Conservation (phyloP, 371 early-diverging fungal genomes). For the Mucor ambiguus region DNA sequence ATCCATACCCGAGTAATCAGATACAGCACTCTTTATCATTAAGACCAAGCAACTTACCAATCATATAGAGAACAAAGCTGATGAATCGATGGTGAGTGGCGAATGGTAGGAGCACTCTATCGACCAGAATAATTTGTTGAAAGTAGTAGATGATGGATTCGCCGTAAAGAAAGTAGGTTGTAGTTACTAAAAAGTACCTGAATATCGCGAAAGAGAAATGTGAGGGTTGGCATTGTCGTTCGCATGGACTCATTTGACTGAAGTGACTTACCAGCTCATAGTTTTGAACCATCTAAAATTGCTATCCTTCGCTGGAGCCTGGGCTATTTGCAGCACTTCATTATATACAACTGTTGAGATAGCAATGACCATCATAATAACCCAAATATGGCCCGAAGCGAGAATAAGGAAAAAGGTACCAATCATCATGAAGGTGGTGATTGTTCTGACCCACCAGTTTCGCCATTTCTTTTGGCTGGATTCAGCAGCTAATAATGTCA, state of each 20-base stretch:
- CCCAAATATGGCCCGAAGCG: slow-evolving; percentile 72
- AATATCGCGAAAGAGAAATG: background rate
- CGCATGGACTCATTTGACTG: background rate
- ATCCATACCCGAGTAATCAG: background rate
- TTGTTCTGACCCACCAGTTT: slow-evolving; percentile 76
- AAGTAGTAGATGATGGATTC: slow-evolving; percentile 90
- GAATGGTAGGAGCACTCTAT: slow-evolving; percentile 80
- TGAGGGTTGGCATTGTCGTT: background rate
- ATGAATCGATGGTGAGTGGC: slow-evolving; percentile 95
- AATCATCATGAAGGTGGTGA: slow-evolving; percentile 89
- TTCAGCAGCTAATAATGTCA: slow-evolving; percentile 47
- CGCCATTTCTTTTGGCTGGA: slow-evolving; percentile 63
- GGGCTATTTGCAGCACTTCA: slow-evolving; percentile 87
- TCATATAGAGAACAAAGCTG: slow-evolving; percentile 85
- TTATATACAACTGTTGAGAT: slow-evolving; percentile 78
- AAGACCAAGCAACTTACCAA: slow-evolving; percentile 53
- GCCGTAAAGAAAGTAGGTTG: slow-evolving; percentile 93
- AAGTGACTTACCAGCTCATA: slow-evolving; percentile 75
- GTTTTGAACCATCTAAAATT: slow-evolving; percentile 88
- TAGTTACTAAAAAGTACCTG: slow-evolving; percentile 82
- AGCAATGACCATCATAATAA: slow-evolving; percentile 79
- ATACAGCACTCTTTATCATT: background rate
- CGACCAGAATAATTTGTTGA: slow-evolving; percentile 76
- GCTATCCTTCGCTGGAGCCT: slow-evolving; percentile 78
- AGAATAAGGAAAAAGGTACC: slow-evolving; percentile 75